phyloP scores from a whole-genome alignment of 2,329 filamentous ascomycete genomes.

The Phyllosticta ampelicida region DNA sequence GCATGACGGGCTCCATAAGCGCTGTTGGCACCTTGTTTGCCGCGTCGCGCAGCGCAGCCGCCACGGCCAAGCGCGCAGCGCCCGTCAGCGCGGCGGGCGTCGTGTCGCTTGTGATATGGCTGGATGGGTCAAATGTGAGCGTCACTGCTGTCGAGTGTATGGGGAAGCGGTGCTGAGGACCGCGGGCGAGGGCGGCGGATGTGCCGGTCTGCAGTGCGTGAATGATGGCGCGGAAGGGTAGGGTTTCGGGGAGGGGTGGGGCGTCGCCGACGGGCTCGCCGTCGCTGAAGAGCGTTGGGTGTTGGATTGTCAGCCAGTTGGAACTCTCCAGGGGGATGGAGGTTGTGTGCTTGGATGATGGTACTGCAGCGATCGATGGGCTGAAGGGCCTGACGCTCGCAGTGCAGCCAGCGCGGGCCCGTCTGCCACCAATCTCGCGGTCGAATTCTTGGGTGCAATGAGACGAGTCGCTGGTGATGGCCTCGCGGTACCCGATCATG shows the following conservation, averaged over 20 bases:
- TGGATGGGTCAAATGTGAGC: slow-evolving; percentile 54
- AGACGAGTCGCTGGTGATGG: slow-evolving; percentile 48
- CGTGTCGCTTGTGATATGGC: slow-evolving; percentile 56
- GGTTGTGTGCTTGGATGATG: slow-evolving; percentile 22
- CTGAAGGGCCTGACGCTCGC: slow-evolving; percentile 54
- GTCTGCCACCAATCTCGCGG: slow-evolving; percentile 67
- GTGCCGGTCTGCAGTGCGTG: slow-evolving; percentile 63
- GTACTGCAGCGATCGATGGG: slow-evolving; percentile 11
- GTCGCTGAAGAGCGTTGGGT: slow-evolving; percentile 38
- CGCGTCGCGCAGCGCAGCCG: slow-evolving; percentile 55
- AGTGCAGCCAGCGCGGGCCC: slow-evolving; percentile 65
- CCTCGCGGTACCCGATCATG: slow-evolving; percentile 91
- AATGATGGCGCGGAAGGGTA: slow-evolving; percentile 40
- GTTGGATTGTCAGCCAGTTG: slow-evolving; percentile 54
- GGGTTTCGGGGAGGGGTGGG: slow-evolving; percentile 43
- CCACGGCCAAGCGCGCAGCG: slow-evolving; percentile 52
- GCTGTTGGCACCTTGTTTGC: slow-evolving; percentile 46
- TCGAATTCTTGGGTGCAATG: slow-evolving; percentile 59
- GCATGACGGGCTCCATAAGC: slow-evolving; percentile 91
- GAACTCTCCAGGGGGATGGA: slow-evolving; percentile 17
- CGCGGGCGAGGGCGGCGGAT: slow-evolving; percentile 71
- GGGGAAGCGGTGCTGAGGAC: slow-evolving; percentile 69
- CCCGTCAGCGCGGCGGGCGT: slow-evolving; percentile 57
- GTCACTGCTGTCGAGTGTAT: slow-evolving; percentile 65
- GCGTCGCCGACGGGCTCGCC: slow-evolving; percentile 31